Conservation (phyloP, 192 early-diverging fungal species). For the Dissophora globulifera region DNA sequence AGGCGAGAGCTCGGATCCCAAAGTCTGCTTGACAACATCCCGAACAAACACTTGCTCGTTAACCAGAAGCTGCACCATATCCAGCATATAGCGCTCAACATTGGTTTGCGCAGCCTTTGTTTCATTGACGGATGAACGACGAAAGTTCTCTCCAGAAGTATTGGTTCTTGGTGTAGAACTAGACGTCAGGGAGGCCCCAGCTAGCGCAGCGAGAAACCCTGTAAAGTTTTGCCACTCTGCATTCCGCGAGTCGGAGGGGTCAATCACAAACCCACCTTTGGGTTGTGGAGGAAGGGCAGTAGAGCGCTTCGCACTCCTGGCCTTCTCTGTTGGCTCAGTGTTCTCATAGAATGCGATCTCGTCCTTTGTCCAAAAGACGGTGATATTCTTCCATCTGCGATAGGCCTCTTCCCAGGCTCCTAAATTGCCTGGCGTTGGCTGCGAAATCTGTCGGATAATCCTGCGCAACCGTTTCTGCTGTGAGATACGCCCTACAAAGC, state of each 20-base stretch:
- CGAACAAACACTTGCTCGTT: slow-evolving; percentile 80
- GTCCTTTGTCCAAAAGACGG: slow-evolving; percentile 52
- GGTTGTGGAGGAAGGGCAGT: slow-evolving; percentile 34
- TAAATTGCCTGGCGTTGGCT: slow-evolving; percentile 77
- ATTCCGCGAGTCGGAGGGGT: slow-evolving; percentile 28
- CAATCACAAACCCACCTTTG: slow-evolving; percentile 44
- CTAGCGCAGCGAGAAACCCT: slow-evolving; percentile 83
- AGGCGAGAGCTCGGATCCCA: slow-evolving; percentile 78
- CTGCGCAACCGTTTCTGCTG: slow-evolving; percentile 83
- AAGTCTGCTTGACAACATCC: slow-evolving; percentile 80
- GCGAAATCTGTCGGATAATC: slow-evolving; percentile 70
- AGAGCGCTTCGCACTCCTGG: slow-evolving; percentile 50
- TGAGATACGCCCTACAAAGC: slow-evolving; percentile 66
- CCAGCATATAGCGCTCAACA: slow-evolving; percentile 76
- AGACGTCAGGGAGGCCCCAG: slow-evolving; percentile 68
- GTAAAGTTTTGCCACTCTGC: slow-evolving; percentile 86
- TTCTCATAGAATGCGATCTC: slow-evolving; percentile 55
- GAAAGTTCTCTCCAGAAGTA: slow-evolving; percentile 39
- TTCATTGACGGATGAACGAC: slow-evolving; percentile 17
- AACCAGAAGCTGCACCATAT: slow-evolving; percentile 77
- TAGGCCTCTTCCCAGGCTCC: slow-evolving; percentile 88
- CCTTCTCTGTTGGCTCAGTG: slow-evolving; percentile 45
- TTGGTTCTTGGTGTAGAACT: slow-evolving; percentile 21
- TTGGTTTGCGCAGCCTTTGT: slow-evolving; percentile 58
- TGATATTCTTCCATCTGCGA: slow-evolving; percentile 77